A percentile compares a stretch with the other conserved stretches of the same genome.
Evolutionary conservation across 2,329 filamentous ascomycete species (phyloP).

Genomic region (Aspergillus fischeri): DNA sequence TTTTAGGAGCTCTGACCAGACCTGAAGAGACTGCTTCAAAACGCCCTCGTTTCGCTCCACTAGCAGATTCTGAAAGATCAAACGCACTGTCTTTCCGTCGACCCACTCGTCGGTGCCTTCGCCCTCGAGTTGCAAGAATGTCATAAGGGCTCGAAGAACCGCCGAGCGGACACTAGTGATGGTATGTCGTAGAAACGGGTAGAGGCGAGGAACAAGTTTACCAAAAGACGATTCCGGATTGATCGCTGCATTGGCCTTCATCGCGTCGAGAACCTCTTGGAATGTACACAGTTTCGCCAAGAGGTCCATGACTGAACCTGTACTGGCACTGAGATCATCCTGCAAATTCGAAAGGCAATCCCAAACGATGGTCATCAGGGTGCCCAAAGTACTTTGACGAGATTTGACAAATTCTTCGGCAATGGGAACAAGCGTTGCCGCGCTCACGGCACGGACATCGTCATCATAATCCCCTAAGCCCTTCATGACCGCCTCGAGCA

Average conservation of each 20-base stretch:
- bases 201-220: slow-evolving; percentile 85
- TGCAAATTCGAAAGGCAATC: slow-evolving; percentile 94
- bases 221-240: slow-evolving; percentile 88
- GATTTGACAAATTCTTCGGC: slow-evolving; percentile 89
- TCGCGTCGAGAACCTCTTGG: slow-evolving; percentile 83
- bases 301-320: slow-evolving; percentile 97
- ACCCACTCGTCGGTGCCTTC: slow-evolving; percentile 84
- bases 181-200: slow-evolving; percentile 93
- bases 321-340: slow-evolving; percentile 94
- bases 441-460: slow-evolving; percentile 93
- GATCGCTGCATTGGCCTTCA: slow-evolving; percentile 81
- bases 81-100: slow-evolving; percentile 77
- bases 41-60: slow-evolving; percentile 87
- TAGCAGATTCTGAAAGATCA: slow-evolving; percentile 92
- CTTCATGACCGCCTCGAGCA: slow-evolving; percentile 90
- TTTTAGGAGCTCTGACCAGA: slow-evolving; percentile 76
- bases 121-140: slow-evolving; percentile 82
- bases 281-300: slow-evolving; percentile 94
- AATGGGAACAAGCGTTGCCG: slow-evolving; percentile 94
- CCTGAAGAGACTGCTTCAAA: slow-evolving; percentile 74
- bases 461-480: slow-evolving; percentile 88
- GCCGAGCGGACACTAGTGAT: slow-evolving; percentile 93
- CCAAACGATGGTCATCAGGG: slow-evolving; percentile 92
- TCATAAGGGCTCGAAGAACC: slow-evolving; percentile 85
- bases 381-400: slow-evolving; percentile 70